These are phyloP conservation scores for Boletus fagicola DNA, from an alignment of 768 basidiomycete genomes.

Conservation along the genomic window DNA sequence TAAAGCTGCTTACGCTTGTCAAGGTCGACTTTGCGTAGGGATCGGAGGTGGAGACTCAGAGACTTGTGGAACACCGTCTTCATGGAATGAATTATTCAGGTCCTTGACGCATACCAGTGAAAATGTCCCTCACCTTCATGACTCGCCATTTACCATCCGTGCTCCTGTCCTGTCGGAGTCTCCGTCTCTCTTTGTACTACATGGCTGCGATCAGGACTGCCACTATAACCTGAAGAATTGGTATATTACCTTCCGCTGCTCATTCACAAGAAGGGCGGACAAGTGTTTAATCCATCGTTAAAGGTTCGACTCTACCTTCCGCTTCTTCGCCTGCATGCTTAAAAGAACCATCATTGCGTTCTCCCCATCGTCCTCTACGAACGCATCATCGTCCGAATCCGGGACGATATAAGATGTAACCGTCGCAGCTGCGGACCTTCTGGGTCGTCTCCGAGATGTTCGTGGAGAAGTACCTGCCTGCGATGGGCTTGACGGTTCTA, in stretches of 20 bases:
- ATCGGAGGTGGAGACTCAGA: constrained; percentile 52
- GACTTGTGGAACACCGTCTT: constrained; percentile 73
- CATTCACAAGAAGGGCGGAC: constrained; percentile 54
- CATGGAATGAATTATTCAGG: background rate
- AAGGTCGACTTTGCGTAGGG: constrained; percentile 58
- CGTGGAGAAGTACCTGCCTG: constrained; percentile 24
- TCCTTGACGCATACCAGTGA: background rate
- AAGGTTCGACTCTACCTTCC: constrained; percentile 43
- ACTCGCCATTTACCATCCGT: constrained; percentile 50
- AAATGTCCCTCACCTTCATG: constrained; percentile 48
- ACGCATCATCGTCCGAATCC: too few relatives aligned
- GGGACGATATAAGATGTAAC: too few relatives aligned
- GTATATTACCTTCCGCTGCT: constrained; percentile 61
- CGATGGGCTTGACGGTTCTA: constrained; percentile 13
- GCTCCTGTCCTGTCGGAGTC: constrained; percentile 47
- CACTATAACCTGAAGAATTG: background rate
- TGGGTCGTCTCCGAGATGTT: constrained; percentile 51
- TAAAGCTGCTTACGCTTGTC: constrained; percentile 47
- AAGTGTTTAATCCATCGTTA: constrained; percentile 73
- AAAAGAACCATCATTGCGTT: constrained; percentile 31
- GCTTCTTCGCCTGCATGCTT: constrained; percentile 35
- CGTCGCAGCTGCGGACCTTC: too few relatives aligned
- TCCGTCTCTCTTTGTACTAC: constrained; percentile 66
- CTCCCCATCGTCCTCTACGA: constrained; percentile 39
- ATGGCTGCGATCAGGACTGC: constrained; percentile 2